Evolutionary conservation across 805 yeast genomes (phyloP), one percentile per base, ranked within the genome.

Genomic region (Saccharomycopsis sp.): DNA sequence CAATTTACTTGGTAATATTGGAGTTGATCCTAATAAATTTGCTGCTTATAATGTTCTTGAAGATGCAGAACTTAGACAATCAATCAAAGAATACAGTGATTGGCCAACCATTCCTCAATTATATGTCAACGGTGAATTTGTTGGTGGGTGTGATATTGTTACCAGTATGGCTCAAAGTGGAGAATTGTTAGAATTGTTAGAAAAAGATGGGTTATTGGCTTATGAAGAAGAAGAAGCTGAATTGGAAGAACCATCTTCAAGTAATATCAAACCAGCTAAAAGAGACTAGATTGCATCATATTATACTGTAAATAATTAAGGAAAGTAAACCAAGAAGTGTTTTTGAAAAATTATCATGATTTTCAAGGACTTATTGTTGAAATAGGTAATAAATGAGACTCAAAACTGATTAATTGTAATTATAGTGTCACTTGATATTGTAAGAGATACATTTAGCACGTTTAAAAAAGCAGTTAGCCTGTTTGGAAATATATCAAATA

Each of bases 51-150:
- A 92, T 56, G 98, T 92, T 0, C 67, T 92, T 50, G 97, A 92
- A 61, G 98, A 92, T 59, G 76, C 81, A 2, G 97, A 92, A 53
- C 72, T 92, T 48, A 82, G 98, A 63, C 78, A 84, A 36, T 98
- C 97, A 25, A 86, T 92, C 54, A 92, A 92, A 64, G 98, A 92
- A 59, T 92, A 74, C 62, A 77, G 89, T 51, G 79, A 83, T 49
- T 92, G 99, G 99, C 99, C 99, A 42, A 92, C 99, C 1, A 87
- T 92, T 45, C 99, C 99, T 13, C 99, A 92, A 62, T 70, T 92
- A 33, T 92, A 88, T 56, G 86, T 92, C 12, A 73, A 79, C 51
- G 78, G 79, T 50, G 98, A 92, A 58, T 92, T 92, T 57, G 72
- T 92, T 40, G 99, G 99, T 34, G 99, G 99, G 3, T 92, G 96